These are phyloP conservation scores for Cymodocea nodosa DNA, from an alignment of 116 monocot species.

Conservation along the genomic window DNA sequence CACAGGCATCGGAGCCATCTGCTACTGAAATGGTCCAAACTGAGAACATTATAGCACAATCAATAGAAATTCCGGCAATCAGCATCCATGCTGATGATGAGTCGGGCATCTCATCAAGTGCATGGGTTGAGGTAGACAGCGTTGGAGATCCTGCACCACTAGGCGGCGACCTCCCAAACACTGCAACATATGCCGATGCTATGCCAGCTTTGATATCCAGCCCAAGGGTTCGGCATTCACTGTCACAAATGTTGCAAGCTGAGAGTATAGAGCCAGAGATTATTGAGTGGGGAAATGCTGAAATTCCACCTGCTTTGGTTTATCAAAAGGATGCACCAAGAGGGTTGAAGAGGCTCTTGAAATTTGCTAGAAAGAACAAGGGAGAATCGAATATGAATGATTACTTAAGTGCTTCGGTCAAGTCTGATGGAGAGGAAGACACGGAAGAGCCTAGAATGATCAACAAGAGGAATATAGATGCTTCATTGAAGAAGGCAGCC, in stretches of 20 bases:
- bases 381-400: conserved; percentile 46
- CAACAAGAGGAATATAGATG: conserved; percentile 43
- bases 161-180: conserved; percentile 21
- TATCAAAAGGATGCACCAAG: conserved; percentile 94
- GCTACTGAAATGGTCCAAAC: conserved; percentile 15
- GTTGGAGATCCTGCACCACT: conserved; percentile 24
- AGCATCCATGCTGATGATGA: conserved; percentile 44
- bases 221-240: conserved; percentile 62
- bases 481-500: conserved; percentile 25
- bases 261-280: conserved; percentile 74
- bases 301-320: conserved; percentile 85
- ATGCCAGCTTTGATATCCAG: conserved; percentile 32
- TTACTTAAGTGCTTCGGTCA: conserved; percentile 54
- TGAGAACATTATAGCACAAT: neutral
- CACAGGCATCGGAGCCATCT: conserved; percentile 16
- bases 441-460: conserved; percentile 49
- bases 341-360: conserved; percentile 89
- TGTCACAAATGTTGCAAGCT: conserved; percentile 92
- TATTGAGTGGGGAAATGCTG: conserved; percentile 99
- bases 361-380: conserved; percentile 84
- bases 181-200: conserved; percentile 21
- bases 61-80: conserved; percentile 19
- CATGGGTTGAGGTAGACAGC: conserved; percentile 73
- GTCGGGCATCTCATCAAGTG: conserved; percentile 71
- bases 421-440: conserved; percentile 96